Base-by-base conservation (phyloP, 2,329 filamentous ascomycete genomes). In the Escovopsis weberi region DNA sequence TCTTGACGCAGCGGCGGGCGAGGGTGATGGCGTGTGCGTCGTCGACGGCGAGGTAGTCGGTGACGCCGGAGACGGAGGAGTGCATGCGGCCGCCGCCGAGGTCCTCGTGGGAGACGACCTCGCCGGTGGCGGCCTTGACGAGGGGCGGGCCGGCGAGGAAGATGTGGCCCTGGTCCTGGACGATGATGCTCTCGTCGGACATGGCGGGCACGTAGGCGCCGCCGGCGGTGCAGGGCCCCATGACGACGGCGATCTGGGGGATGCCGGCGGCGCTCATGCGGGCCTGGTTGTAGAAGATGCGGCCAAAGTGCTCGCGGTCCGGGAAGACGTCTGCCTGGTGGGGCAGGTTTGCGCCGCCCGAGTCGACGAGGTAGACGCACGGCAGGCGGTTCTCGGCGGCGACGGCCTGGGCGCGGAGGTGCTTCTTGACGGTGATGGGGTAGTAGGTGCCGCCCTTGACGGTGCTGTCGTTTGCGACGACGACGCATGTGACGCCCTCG, bases 381-480 rank as follows among this genome's bases (percentile, higher is more conserved):
- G 76, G 76, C 35, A 80, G 61, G 37, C 74, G 80, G 61, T 96
- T 96, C 60, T 96, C 85, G 50, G 85, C 77, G 0, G 89, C 89
- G 49, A 96, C 83, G 26, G 83, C 80, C 62, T 98, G 91, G 4
- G 89, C 89, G 48, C 89, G 78, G 12, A 96, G 69, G 61, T 96
- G 91, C 70, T 98, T 98, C 69, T 95, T 95, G 45, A 96, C 85
- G 0, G 89, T 98, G 53, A 96, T 86, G 2, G 89, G 89, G 58
- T 89, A 96, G 65, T 98, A 98, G 2, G 89, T 94, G 23, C 89
- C 89, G 41, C 89, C 89, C 66, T 96, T 98, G 56, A 96, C 89
- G 15, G 89, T 95, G 66, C 85, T 93, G 59, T 95, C 89, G 59
- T 96, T 95, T 45, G 87, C 88, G 40, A 95, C 84, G 53, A 96